These are phyloP conservation scores for Boletellus ananiceps DNA, from an alignment of 768 basidiomycete genomes.

Conservation along the genomic window DNA sequence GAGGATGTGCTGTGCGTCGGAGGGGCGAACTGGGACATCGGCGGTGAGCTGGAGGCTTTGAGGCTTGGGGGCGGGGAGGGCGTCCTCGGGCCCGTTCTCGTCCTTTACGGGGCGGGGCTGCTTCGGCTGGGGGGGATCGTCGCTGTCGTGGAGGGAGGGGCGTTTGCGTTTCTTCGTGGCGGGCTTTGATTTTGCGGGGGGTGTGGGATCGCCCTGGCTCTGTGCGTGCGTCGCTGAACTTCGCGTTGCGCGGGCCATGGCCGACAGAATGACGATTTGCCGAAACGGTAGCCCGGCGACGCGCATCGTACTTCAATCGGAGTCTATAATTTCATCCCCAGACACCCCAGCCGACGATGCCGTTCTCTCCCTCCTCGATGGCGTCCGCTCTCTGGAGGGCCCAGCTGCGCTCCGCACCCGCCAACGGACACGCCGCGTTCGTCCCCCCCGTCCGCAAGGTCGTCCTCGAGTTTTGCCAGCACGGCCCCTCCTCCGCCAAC, in stretches of 20 bases:
- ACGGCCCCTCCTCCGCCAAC: slow-evolving; percentile 70
- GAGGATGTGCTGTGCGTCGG: slow-evolving; percentile 51
- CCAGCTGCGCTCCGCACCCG: slow-evolving; percentile 51
- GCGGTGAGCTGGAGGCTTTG: slow-evolving; percentile 37
- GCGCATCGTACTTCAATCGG: slow-evolving; percentile 15
- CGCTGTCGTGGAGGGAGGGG: slow-evolving; percentile 37
- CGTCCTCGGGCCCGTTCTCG: slow-evolving; percentile 23
- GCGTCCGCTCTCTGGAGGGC: slow-evolving; percentile 42
- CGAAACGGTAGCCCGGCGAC: slow-evolving; percentile 10
- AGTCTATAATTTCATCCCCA: slow-evolving; percentile 25
- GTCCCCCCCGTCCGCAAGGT: slow-evolving; percentile 79
- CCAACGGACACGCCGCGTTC: slow-evolving; percentile 73
- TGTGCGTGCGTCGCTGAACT: slow-evolving; percentile 48
- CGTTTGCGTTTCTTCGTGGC: slow-evolving; percentile 69
- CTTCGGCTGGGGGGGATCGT: slow-evolving; percentile 50
- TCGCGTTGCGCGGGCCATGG: slow-evolving; percentile 71
- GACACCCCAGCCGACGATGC: slow-evolving; percentile 12
- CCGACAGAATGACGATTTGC: slow-evolving; percentile 25
- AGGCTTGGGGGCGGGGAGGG: slow-evolving; percentile 14
- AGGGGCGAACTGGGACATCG: slow-evolving; percentile 42
- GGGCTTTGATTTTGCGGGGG: slow-evolving; percentile 27
- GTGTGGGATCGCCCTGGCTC: slow-evolving; percentile 32
- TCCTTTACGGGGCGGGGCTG: slow-evolving; percentile 39
- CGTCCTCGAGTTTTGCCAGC: slow-evolving; percentile 86
- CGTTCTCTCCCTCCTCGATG: slow-evolving; percentile 24